Percentiles rank a stretch among this genome's conserved stretches.
Conservation (phyloP, 179 eudicot genomes). For the Sideroxylon spinosum region DNA sequence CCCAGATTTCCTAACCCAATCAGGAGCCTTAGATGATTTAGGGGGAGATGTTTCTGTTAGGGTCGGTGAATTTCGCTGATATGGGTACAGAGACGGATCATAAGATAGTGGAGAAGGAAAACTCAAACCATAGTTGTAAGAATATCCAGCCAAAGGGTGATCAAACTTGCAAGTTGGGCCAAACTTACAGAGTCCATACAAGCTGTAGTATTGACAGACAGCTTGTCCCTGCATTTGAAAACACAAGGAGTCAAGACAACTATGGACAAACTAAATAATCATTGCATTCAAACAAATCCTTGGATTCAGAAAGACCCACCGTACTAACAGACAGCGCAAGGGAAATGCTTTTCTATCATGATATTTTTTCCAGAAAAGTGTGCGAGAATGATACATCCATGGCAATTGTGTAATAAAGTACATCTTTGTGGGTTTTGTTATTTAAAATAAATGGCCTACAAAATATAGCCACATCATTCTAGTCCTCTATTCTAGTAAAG, state of each 20-base stretch:
- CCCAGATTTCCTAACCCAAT: constrained; percentile 41
- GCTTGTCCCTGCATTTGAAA: constrained; percentile 46
- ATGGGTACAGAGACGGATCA: constrained; percentile 30
- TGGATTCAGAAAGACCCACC: neutral
- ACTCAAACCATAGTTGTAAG: constrained; percentile 30
- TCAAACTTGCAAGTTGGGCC: constrained; percentile 65
- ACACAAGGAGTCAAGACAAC: neutral
- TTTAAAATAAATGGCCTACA: no score
- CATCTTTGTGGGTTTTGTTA: no score
- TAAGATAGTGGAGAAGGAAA: constrained; percentile 27
- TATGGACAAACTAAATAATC: neutral
- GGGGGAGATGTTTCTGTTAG: constrained; percentile 35
- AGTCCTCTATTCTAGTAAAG: no score
- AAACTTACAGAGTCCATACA: constrained; percentile 50
- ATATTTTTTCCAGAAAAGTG: no score
- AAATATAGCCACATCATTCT: no score
- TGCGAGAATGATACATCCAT: no score
- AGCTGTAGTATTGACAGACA: constrained; percentile 42
- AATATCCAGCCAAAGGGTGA: constrained; percentile 50
- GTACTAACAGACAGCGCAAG: neutral
- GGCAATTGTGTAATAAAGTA: no score
- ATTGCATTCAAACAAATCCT: neutral
- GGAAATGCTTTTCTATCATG: no score
- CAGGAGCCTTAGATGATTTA: constrained; percentile 39
- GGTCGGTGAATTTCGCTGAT: constrained; percentile 23